Base-by-base conservation (phyloP, 768 basidiomycete species). In the Amanita brunnescens region DNA sequence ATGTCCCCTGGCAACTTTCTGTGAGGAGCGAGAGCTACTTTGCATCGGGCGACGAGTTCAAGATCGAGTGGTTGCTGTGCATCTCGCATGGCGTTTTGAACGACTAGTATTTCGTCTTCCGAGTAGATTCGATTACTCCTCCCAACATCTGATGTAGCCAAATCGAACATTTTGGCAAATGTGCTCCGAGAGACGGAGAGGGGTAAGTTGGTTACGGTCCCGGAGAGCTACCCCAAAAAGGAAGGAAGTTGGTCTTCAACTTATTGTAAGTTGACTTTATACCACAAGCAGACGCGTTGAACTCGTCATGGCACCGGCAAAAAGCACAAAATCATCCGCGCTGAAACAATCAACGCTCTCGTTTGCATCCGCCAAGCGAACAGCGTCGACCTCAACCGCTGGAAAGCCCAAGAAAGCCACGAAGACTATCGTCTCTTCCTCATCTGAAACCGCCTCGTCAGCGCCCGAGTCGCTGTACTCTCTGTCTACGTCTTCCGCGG, bases 321-420 rank as follows among this genome's bases (percentile, higher is more conserved):
- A 16, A 12, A 30, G 24, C 26, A 40, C 37, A 14, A 50, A 16
- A 41, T 41, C 37, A 8, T 20, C 32, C 18, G n/a, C 35, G 7
- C 26, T 75, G 51, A 77, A 71, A 54, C 80, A 81, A 57, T 66
- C 64, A 0, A 74, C 66, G 0, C 65, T 81, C 6, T 59, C 62
- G 0, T 81, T 80, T 50, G 51, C 71, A 0, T 68, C 72, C 18
- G 61, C 69, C 0, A 80, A 80, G 58, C 74, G 75, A 33, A 73
- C 70, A 6, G 65, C 64, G 1, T 68, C 70, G 5, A 55, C 55
- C n/a, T 57, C 52, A 40, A 52, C 53, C 24, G 52, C 58, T 21
- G 50, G 53, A 57, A 69, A 67, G 54, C 48, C 52, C 5, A 52
- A 49, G 46, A 57, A 58, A 53, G 53, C 47, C 50, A 38, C 48